phyloP scores from a whole-genome alignment of 306 rosid genomes.

The Prunus dulcis region DNA sequence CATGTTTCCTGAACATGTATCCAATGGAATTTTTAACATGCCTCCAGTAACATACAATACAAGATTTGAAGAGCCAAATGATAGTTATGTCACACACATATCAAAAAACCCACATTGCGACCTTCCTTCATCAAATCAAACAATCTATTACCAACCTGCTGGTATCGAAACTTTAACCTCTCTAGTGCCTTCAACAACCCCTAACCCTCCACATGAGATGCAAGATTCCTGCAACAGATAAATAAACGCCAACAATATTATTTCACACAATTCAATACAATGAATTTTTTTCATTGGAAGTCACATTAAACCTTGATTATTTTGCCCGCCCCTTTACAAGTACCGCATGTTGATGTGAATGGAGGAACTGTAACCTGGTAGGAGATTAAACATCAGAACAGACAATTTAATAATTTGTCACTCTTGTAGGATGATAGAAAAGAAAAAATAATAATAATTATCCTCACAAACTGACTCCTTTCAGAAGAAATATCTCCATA shows the following conservation, averaged over 20 bases:
- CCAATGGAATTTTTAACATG: neutral
- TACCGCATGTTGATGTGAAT: constrained; percentile 81
- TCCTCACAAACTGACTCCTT: constrained; percentile 22
- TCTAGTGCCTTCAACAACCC: constrained; percentile 75
- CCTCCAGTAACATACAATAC: neutral
- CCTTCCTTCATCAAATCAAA: constrained; percentile 19
- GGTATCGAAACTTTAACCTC: constrained; percentile 83
- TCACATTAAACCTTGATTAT: constrained; percentile 57
- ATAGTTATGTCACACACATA: neutral
- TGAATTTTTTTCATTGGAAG: constrained; percentile 12
- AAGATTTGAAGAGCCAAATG: neutral
- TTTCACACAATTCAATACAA: constrained; percentile 14
- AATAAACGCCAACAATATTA: constrained; percentile 19
- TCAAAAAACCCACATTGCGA: neutral
- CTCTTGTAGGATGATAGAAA: constrained; percentile 1
- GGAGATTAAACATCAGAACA: constrained; percentile 27
- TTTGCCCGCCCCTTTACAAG: constrained; percentile 82
- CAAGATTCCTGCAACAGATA: constrained; percentile 64
- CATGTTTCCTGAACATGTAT: neutral
- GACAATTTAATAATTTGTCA: constrained; percentile 1
- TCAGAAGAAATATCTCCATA: constrained; percentile 19
- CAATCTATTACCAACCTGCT: constrained; percentile 61
- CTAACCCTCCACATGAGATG: constrained; percentile 73
- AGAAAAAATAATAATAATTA: neutral
- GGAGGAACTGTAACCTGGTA: constrained; percentile 90